Conservation (phyloP, 2,329 filamentous ascomycete genomes). For the Aspergillus candidus region DNA sequence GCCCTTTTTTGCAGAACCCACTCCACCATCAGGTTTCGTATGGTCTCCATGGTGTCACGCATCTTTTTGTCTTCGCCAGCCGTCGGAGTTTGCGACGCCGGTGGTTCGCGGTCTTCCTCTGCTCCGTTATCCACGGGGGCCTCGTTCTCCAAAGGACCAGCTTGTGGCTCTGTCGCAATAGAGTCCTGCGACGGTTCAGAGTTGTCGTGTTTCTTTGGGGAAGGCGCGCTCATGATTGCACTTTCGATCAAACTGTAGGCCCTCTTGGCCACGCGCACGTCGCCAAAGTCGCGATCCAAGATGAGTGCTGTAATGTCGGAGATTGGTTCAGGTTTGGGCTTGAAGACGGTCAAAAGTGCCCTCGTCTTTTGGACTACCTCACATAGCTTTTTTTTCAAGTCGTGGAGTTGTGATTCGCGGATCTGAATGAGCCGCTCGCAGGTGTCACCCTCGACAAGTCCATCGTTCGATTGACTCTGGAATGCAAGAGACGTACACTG, state of each 20-base stretch:
- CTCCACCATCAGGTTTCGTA: conserved; percentile 18
- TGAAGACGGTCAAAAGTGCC: too few species aligned
- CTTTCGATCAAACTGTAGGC: conserved; percentile 16
- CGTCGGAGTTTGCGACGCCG: too few species aligned
- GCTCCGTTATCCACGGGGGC: background rate
- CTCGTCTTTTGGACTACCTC: too few species aligned
- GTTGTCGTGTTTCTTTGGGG: conserved; percentile 16
- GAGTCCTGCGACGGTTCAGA: too few species aligned
- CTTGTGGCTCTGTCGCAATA: too few species aligned
- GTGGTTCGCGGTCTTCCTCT: background rate
- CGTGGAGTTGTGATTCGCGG: conserved; percentile 19
- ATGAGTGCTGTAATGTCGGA: conserved; percentile 24
- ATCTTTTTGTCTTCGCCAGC: background rate
- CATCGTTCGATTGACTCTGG: conserved; percentile 21
- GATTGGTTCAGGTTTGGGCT: conserved; percentile 17
- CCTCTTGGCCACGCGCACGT: conserved; percentile 19
- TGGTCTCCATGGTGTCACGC: conserved; percentile 13
- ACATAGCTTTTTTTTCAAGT: conserved; percentile 17
- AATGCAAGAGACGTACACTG: conserved; percentile 35
- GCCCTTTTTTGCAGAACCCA: conserved; percentile 18
- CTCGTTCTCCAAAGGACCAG: too few species aligned
- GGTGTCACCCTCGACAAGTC: conserved; percentile 24
- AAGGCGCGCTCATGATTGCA: conserved; percentile 8
- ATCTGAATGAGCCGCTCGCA: conserved; percentile 26
- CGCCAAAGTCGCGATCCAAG: conserved; percentile 25